Conservation (phyloP, 73 alveolate species). For the Symbiodinium pilosum region DNA sequence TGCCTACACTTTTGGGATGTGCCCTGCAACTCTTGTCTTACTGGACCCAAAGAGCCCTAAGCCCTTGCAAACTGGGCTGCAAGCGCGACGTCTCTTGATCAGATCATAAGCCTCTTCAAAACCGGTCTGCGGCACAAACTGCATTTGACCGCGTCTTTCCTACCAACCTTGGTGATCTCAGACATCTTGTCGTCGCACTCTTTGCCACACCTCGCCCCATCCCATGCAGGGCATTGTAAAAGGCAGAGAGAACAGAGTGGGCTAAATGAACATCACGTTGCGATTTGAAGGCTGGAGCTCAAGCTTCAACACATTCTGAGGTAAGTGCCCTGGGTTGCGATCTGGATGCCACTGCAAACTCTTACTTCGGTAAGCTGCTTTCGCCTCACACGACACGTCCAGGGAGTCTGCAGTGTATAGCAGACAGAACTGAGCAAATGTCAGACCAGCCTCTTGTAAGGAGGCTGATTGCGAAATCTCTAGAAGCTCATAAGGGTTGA, state of each 20-base stretch:
- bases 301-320: not conserved
- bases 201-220: slow-evolving; percentile 35
- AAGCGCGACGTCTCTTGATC: slow-evolving; percentile 63
- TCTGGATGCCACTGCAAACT: slow-evolving; percentile 90
- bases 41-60: too few species aligned
- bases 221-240: not conserved
- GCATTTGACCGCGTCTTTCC: too few species aligned
- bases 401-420: too few species aligned
- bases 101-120: slow-evolving; percentile 82
- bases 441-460: not conserved
- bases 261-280: not conserved
- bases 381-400: slow-evolving; percentile 7
- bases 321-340: slow-evolving; percentile 15
- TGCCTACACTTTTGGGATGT: not conserved
- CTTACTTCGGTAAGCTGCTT: slow-evolving; percentile 36
- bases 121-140: too few species aligned
- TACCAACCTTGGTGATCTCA: slow-evolving; percentile 58
- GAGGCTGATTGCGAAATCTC: slow-evolving; percentile 8
- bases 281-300: too few species aligned
- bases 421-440: not conserved
- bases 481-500: slow-evolving; percentile 70
- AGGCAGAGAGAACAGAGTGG: not conserved
- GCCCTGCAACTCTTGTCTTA: too few species aligned
- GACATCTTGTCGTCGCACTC: slow-evolving; percentile 93
- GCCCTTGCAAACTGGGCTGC: too few species aligned